Evolutionary conservation across 2,329 filamentous ascomycete species (phyloP).

Genomic region (Ceratocystis harringtonii): DNA sequence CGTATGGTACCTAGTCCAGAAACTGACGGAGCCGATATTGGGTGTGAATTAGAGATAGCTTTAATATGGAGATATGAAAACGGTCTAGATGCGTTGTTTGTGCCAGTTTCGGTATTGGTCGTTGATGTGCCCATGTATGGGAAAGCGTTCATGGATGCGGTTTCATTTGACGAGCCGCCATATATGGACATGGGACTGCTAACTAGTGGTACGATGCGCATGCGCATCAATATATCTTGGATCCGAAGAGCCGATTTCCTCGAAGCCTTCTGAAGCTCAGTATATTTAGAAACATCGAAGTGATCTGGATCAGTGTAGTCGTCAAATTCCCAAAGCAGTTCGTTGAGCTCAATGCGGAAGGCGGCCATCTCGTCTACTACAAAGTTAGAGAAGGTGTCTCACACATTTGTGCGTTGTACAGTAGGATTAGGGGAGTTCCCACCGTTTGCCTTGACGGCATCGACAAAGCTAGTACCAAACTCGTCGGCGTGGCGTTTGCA

Average conservation of each 20-base stretch:
- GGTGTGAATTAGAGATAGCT: neutral
- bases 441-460: conserved; percentile 41
- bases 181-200: conserved; percentile 5
- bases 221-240: conserved; percentile 36
- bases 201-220: conserved; percentile 29
- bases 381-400: neutral
- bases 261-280: conserved; percentile 33
- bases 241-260: conserved; percentile 35
- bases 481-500: conserved; percentile 35
- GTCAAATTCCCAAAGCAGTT: conserved; percentile 42
- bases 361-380: conserved; percentile 34
- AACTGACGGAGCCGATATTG: neutral
- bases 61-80: neutral
- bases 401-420: neutral
- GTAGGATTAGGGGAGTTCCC: conserved; percentile 19
- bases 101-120: neutral
- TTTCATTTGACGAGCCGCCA: conserved; percentile 8
- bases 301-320: conserved; percentile 35
- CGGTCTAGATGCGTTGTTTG: neutral
- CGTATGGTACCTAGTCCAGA: neutral
- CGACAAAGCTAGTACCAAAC: conserved; percentile 35
- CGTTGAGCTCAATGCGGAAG: conserved; percentile 33
- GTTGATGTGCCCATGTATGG: neutral
- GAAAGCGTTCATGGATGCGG: neutral
- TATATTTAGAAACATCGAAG: conserved; percentile 37